phyloP scores from a whole-genome alignment of 441 rosid species.

The Manihot esculenta region DNA sequence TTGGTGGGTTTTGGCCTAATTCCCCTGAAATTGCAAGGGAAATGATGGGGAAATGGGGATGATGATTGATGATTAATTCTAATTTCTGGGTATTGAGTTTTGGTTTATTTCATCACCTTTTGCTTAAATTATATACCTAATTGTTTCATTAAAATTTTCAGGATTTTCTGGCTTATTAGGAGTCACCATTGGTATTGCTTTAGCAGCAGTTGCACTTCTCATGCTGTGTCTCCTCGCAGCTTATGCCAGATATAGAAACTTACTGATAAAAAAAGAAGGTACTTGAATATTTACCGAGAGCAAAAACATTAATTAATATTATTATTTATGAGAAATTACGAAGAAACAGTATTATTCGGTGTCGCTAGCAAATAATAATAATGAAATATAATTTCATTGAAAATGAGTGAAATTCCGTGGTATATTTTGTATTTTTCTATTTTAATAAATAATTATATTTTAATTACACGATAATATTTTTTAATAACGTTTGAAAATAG shows the following conservation, averaged over 20 bases:
- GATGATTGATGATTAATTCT: background rate
- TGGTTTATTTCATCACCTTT: background rate
- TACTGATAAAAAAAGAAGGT: conserved; percentile 60
- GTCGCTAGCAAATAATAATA: no score
- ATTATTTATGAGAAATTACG: no score
- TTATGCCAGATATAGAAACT: conserved; percentile 39
- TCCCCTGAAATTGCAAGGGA: background rate
- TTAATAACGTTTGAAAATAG: no score
- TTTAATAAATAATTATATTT: no score
- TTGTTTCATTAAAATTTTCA: conserved; percentile 32
- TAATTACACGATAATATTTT: no score
- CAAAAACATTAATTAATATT: background rate
- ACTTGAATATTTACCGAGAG: background rate
- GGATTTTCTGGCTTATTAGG: conserved; percentile 39
- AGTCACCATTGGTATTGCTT: conserved; percentile 37
- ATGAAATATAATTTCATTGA: no score
- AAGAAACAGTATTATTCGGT: no score
- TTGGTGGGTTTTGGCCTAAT: background rate
- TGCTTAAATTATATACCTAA: no score
- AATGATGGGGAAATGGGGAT: background rate
- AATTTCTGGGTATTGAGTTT: background rate
- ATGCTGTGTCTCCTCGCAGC: conserved; percentile 45
- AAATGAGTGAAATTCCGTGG: no score
- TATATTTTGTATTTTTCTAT: no score
- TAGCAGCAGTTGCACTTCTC: conserved; percentile 48